Conservation (phyloP, 2,329 filamentous ascomycete genomes). For the Colletotrichum liaoningense region DNA sequence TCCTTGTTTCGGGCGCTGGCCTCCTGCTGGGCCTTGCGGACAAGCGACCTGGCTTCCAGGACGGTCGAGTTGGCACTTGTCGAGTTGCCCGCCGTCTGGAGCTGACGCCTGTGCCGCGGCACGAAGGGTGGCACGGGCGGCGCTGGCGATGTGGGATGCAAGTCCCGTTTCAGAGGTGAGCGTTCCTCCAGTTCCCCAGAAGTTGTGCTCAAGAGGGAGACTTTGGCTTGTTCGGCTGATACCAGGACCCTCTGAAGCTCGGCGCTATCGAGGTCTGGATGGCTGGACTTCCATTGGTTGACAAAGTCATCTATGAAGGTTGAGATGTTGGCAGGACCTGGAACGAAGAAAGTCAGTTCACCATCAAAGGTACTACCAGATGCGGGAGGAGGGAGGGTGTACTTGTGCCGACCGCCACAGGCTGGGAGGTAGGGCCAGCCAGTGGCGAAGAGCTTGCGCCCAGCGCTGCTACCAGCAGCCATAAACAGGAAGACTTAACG, state of each 20-base stretch:
- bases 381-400: slow-evolving; percentile 9
- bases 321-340: background rate
- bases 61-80: background rate
- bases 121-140: slow-evolving; percentile 1
- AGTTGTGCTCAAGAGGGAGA: background rate
- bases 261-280: slow-evolving; percentile 3
- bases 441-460: slow-evolving; percentile 12
- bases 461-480: slow-evolving; percentile 5
- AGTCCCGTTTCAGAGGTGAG: slow-evolving; percentile 9
- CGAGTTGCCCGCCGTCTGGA: no score
- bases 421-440: slow-evolving; percentile 4
- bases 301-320: slow-evolving; percentile 16
- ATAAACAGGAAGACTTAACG: background rate
- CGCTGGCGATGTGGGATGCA: slow-evolving; percentile 10
- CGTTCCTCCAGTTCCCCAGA: background rate
- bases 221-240: slow-evolving; percentile 9
- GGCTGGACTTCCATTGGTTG: slow-evolving; percentile 3
- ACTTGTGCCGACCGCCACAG: slow-evolving; percentile 11
- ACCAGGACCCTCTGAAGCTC: slow-evolving; percentile 14
- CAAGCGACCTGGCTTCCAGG: background rate
- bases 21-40: slow-evolving; percentile 13
- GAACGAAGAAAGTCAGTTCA: background rate
- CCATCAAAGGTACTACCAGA: slow-evolving; percentile 5
- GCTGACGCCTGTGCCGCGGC: slow-evolving; percentile 4
- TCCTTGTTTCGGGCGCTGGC: slow-evolving; percentile 13